Percentiles rank a stretch among this genome's conserved stretches.
These are phyloP conservation scores for Termitomyces sp. DNA, from an alignment of 768 basidiomycete genomes.

Conservation along the genomic window DNA sequence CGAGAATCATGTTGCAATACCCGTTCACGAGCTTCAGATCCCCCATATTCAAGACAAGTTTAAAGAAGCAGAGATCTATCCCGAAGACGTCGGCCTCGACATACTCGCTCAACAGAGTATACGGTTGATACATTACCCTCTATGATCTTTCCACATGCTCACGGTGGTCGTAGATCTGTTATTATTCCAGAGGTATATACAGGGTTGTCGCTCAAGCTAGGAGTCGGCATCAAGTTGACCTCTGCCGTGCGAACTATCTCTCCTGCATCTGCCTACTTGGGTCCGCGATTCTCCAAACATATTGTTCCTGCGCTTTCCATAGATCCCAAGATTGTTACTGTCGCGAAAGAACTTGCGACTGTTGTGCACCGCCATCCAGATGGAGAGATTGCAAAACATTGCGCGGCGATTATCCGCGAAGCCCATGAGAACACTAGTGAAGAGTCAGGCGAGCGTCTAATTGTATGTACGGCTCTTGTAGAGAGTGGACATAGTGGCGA, in stretches of 20 bases:
- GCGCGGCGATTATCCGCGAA: slow-evolving; percentile 46
- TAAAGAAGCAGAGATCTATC: slow-evolving; percentile 35
- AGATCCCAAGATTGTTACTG: slow-evolving; percentile 43
- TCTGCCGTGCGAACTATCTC: slow-evolving; percentile 55
- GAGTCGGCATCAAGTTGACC: slow-evolving; percentile 50
- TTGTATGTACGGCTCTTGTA: slow-evolving; percentile 52
- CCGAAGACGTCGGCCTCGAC: slow-evolving; percentile 34
- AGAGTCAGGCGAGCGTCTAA: slow-evolving; percentile 41
- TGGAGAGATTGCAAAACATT: slow-evolving; percentile 48
- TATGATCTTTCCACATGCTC: not conserved
- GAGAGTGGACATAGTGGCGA: slow-evolving; percentile 46
- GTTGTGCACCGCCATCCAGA: slow-evolving; percentile 42
- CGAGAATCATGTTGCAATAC: slow-evolving; percentile 34
- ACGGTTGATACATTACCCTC: slow-evolving; percentile 26
- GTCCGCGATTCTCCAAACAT: slow-evolving; percentile 47
- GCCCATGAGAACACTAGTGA: slow-evolving; percentile 43
- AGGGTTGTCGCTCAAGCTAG: slow-evolving; percentile 47
- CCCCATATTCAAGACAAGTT: slow-evolving; percentile 46
- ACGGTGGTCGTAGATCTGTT: slow-evolving; percentile 35
- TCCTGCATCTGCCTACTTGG: slow-evolving; percentile 51
- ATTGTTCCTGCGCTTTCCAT: slow-evolving; percentile 44
- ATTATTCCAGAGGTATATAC: slow-evolving; percentile 40
- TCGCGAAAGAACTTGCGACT: slow-evolving; percentile 51
- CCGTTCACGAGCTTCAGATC: slow-evolving; percentile 52
- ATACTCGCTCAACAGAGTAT: slow-evolving; percentile 49